Base-by-base conservation (phyloP, 345 rosid species). In the Cardamine resedifolia region DNA sequence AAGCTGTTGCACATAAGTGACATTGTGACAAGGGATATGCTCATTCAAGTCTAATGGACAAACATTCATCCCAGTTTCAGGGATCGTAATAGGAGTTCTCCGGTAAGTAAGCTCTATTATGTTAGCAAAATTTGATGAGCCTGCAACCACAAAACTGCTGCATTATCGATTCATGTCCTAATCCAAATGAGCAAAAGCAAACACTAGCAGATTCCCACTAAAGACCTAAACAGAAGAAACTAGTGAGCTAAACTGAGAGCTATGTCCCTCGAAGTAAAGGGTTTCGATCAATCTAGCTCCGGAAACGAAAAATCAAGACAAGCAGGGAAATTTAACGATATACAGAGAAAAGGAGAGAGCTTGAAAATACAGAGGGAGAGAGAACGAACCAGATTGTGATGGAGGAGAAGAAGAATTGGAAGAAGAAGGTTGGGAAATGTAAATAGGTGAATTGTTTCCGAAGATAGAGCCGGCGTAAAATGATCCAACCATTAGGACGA, bases 21-120 rank as follows among this genome's bases (percentile, higher is more conserved):
- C 78, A 70, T 95, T 88, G 70, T 95, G 98, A 79, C 99, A 95
- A 23, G 99, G 99, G 34, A 87, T 88, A 71, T 91, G 79, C 84
- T 91, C 99, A 50, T 92, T 95, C 78, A 82, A 87, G 70, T 62
- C 70, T 77, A 88, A 44, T 11, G 99, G 98, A 31, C 99, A 95
- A 20, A 86, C 84, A 78, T 88, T 74, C 70, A 89, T 68, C 74
- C 96, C 90, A 58, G 38, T 84, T 66, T 80, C 76, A 1, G 91
- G 89, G 60, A 94, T 85, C 23, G 71, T 21, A 18, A 87, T 55
- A 10, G 95, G 89, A 23, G 65, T 70, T 83, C 30, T 76, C 75
- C 90, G 80, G 76, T 95, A 83, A 58, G 85, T 66, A 41, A 87
- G 75, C 36, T 76, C 68, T 66, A 94, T 75, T 74, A 76, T 80